Base-by-base conservation (phyloP, 2,329 filamentous ascomycete genomes). In the Penicillium vulpinum region DNA sequence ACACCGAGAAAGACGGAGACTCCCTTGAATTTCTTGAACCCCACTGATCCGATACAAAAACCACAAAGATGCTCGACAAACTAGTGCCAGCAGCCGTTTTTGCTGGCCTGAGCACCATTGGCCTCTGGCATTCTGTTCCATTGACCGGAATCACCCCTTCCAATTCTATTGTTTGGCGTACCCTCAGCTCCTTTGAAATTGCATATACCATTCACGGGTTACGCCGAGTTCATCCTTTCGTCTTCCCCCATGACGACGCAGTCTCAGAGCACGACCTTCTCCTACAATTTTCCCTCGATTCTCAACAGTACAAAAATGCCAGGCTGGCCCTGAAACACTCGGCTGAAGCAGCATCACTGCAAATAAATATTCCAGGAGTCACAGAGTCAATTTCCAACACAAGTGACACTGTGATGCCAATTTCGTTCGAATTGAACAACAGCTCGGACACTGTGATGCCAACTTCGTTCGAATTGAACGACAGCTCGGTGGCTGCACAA, bases 131-230 rank as follows among this genome's bases (percentile, higher is more conserved):
- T 28, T 33, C 54, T 2, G 13, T 56, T 15, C 54, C 54, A 2
- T 21, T 52, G 6, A 55, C 53, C 3, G 35, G 48, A 11, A 4
- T 56, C 21, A 52, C 0, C 9, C 48, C 48, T 16, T 31, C 40
- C 21, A 56, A 33, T 21, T 21, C 26, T 3, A 33, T 45, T 21
- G 21, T 51, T 2, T 40, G 31, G 48, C 41, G 54, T 4, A n/a
- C 33, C 18, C 10, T 56, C 29, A 28, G 13, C 26, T 56, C 54
- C 28, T n/a, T 56, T 1, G 54, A 56, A 24, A 35, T 56, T 22
- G 54, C 22, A 1, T 43, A 15, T 7, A 29, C 54, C n/a, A 28
- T 56, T n/a, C 26, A 52, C 26, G 5, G 13, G 3, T 15, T 52
- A 15, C 48, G 35, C 26, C 15, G 26, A 13, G 3, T 46, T 0